phyloP scores from a whole-genome alignment of 352 stramenopile genomes.

The Phytophthora pluvialis region DNA sequence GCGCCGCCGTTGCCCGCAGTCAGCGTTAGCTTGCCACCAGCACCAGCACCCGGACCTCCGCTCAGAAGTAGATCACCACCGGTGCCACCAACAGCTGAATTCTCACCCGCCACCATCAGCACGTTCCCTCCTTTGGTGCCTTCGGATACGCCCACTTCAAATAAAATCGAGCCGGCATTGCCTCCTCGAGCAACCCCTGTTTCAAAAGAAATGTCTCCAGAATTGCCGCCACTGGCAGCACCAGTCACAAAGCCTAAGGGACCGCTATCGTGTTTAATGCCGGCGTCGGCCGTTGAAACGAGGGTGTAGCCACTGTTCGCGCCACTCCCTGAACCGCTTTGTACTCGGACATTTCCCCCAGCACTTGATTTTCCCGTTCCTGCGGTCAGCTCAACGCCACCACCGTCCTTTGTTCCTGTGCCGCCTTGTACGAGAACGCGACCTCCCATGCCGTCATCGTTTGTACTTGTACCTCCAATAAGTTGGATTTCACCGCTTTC shows the following conservation, averaged over 20 bases:
- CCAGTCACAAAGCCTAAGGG: slow-evolving; percentile 40
- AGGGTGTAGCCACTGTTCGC: slow-evolving; percentile 41
- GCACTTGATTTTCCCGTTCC: slow-evolving; percentile 24
- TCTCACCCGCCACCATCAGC: slow-evolving; percentile 29
- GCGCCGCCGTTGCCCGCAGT: slow-evolving; percentile 25
- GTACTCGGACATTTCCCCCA: slow-evolving; percentile 37
- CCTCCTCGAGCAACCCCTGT: slow-evolving; percentile 29
- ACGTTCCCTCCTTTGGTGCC: slow-evolving; percentile 19
- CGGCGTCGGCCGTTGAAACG: slow-evolving; percentile 35
- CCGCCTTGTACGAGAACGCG: slow-evolving; percentile 38
- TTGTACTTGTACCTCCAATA: slow-evolving; percentile 29
- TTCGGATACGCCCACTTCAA: slow-evolving; percentile 34
- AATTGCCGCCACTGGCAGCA: slow-evolving; percentile 35
- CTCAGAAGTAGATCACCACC: slow-evolving; percentile 30
- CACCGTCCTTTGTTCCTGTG: slow-evolving; percentile 30
- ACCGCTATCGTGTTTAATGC: slow-evolving; percentile 30
- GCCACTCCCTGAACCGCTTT: slow-evolving; percentile 35
- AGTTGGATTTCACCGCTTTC: slow-evolving; percentile 39
- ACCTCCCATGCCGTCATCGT: slow-evolving; percentile 41
- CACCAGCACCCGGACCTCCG: slow-evolving; percentile 19
- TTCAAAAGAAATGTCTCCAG: slow-evolving; percentile 39
- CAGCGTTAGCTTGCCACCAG: slow-evolving; percentile 26
- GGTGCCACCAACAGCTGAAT: slow-evolving; percentile 9
- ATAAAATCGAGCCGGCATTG: slow-evolving; percentile 34
- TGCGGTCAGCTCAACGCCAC: slow-evolving; percentile 38